Percentiles rank a stretch among this genome's conserved stretches.
Evolutionary conservation across 495 filamentous ascomycete genomes (phyloP).

Genomic region (Gamarada debralockiae): DNA sequence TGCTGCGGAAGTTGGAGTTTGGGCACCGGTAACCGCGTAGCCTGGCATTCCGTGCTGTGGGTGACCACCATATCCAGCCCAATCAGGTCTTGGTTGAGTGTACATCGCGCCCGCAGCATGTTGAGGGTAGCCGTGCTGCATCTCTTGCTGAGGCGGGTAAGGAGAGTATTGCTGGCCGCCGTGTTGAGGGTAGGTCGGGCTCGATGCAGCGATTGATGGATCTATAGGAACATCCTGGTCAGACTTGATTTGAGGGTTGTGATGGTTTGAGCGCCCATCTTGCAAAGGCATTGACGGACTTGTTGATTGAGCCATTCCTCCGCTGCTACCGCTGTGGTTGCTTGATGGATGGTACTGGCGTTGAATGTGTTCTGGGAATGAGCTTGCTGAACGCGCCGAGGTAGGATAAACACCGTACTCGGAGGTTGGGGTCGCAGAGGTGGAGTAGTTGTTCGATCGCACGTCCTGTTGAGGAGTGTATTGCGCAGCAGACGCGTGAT

Average conservation of each 20-base stretch:
- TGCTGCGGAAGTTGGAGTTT: constrained; percentile 49
- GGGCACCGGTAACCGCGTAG: constrained; percentile 57
- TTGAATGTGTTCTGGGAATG: constrained; percentile 73
- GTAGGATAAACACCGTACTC: constrained; percentile 82
- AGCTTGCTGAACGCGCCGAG: constrained; percentile 66
- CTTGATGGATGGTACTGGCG: constrained; percentile 69
- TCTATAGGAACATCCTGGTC: constrained; percentile 98
- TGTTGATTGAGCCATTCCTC: constrained; percentile 95
- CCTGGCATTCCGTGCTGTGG: constrained; percentile 54
- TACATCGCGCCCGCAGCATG: constrained; percentile 57
- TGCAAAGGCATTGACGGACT: constrained; percentile 88
- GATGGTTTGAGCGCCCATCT: constrained; percentile 69
- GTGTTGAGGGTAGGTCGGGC: constrained; percentile 80
- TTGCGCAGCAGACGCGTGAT: constrained; percentile 80
- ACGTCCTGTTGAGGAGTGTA: constrained; percentile 72
- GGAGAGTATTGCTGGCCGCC: constrained; percentile 67
- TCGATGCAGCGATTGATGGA: constrained; percentile 91
- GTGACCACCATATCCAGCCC: constrained; percentile 68
- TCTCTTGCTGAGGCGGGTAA: constrained; percentile 82
- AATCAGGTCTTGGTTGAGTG: constrained; percentile 67
- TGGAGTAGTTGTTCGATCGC: constrained; percentile 57
- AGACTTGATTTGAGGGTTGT: constrained; percentile 74
- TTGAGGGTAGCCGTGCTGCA: constrained; percentile 67
- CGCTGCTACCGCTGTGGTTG: constrained; percentile 74
- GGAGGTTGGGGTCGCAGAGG: constrained; percentile 79